Base-by-base conservation (phyloP, 306 rosid genomes). In the Macrotyloma uniflorum region DNA sequence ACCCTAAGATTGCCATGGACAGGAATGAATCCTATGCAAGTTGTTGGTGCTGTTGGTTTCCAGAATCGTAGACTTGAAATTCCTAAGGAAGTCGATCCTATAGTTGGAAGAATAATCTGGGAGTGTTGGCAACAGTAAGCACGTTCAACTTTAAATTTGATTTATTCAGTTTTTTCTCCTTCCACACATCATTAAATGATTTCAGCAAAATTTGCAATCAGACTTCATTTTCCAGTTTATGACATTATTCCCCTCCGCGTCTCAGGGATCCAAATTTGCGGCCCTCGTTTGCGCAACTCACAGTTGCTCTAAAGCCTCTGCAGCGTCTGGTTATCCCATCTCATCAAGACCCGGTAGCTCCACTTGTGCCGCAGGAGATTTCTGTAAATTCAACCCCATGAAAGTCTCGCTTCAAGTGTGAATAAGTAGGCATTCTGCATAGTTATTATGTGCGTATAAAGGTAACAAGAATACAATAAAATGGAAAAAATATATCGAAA, bases 21-120 rank as follows among this genome's bases (percentile, higher is more conserved):
- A 66, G 99, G 98, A 79, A 96, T 96, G 99, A 93, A 96, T 83
- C 99, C 99, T 8, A 96, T 96, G 99, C 99, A 96, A 86, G 99
- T 96, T 67, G 99, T 96, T 47, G 99, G 99, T 32, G 99, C 98
- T 5, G 99, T 96, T 30, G 99, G 99, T 72, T 96, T 96, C 85
- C 99, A 93, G 88, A 88, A 90, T 78, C 99, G 96, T 42, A 89
- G 97, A 58, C 98, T 96, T 19, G 99, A 96, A 40, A 96, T 96
- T 67, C 98, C 99, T 20, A 93, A 87, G 85, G 99, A 96, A 79
- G 86, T 96, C 50, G 98, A 96, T 89, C 98, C 99, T 57, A 51
- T 77, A 45, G 97, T 96, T 77, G 97, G 88, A 47, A 86, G 93
- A 72, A 96, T 96, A 82, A 96, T 96, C 77, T 91, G 89, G 89